Evolutionary conservation across 192 early-diverging fungal species (phyloP).

Genomic region (Backusella tuberculispora): DNA sequence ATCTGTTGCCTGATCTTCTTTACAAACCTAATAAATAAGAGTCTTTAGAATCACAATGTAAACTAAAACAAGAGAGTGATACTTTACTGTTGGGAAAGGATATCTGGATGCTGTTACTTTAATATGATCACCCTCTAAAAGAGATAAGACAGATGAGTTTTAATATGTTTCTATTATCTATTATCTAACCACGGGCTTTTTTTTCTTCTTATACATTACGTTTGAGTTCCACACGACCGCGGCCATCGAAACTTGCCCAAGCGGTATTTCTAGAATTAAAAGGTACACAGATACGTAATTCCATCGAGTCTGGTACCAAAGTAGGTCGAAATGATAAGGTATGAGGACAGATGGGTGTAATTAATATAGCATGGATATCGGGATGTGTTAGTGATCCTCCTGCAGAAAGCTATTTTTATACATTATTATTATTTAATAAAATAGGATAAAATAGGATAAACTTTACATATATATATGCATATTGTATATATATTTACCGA

Average conservation of each 20-base stretch:
- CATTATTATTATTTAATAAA: not conserved
- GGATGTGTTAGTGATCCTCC: conserved; percentile 97
- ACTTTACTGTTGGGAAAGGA: conserved; percentile 89
- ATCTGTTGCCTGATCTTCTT: conserved; percentile 57
- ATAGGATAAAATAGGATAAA: too few species aligned
- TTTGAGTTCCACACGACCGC: conserved; percentile 86
- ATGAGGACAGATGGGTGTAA: conserved; percentile 93
- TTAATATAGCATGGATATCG: conserved; percentile 88
- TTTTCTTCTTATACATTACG: conserved; percentile 41
- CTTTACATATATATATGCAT: too few species aligned
- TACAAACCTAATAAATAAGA: conserved; percentile 22
- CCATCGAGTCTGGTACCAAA: conserved; percentile 91
- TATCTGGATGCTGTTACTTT: conserved; percentile 83
- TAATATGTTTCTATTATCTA: not conserved
- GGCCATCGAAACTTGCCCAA: conserved; percentile 95
- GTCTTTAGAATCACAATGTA: not conserved
- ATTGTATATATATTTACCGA: conserved; percentile 39
- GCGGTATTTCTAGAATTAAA: conserved; percentile 84
- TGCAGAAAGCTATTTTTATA: conserved; percentile 68
- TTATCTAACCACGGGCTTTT: too few species aligned
- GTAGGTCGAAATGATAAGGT: conserved; percentile 96
- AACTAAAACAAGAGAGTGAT: not conserved
- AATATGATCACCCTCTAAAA: conserved; percentile 79
- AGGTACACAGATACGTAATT: conserved; percentile 85
- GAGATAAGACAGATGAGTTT: not conserved